Evolutionary conservation across 345 rosid species (phyloP).

Genomic region (Eucalyptus marginata): DNA sequence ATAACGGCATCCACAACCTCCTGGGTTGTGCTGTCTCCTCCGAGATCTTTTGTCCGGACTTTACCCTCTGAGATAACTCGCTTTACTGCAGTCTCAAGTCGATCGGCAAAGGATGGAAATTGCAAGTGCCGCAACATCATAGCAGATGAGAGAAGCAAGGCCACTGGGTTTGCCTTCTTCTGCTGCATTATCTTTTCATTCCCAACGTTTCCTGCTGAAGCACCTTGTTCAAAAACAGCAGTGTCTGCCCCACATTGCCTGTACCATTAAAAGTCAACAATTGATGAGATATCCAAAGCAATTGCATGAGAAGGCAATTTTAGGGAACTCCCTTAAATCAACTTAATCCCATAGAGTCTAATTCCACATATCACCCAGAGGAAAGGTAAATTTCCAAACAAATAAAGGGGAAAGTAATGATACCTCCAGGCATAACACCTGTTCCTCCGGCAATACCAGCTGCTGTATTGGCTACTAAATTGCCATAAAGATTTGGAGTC

Average conservation of each 20-base stretch:
- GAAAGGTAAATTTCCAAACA: neutral
- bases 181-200: constrained; percentile 20
- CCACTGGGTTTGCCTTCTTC: constrained; percentile 46
- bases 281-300: neutral
- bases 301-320: neutral
- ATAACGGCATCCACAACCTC: constrained; percentile 35
- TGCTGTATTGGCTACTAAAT: constrained; percentile 34
- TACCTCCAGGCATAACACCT: constrained; percentile 61
- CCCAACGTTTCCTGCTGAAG: constrained; percentile 47
- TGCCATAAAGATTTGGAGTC: constrained; percentile 43
- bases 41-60: constrained; percentile 28
- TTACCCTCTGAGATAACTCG: constrained; percentile 17
- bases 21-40: constrained; percentile 30
- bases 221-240: constrained; percentile 50
- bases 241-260: constrained; percentile 47
- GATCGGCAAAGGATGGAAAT: constrained; percentile 43
- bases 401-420: neutral
- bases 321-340: neutral
- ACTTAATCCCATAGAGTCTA: neutral
- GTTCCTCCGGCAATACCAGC: constrained; percentile 50
- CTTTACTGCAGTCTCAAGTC: constrained; percentile 36
- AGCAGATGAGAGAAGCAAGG: constrained; percentile 39
- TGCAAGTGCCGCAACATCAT: constrained; percentile 49
- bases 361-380: neutral
- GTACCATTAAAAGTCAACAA: neutral